Percentiles rank a stretch among this genome's conserved stretches.
phyloP scores from a whole-genome alignment of 2,329 filamentous ascomycete genomes.

The Phialophora tarda region DNA sequence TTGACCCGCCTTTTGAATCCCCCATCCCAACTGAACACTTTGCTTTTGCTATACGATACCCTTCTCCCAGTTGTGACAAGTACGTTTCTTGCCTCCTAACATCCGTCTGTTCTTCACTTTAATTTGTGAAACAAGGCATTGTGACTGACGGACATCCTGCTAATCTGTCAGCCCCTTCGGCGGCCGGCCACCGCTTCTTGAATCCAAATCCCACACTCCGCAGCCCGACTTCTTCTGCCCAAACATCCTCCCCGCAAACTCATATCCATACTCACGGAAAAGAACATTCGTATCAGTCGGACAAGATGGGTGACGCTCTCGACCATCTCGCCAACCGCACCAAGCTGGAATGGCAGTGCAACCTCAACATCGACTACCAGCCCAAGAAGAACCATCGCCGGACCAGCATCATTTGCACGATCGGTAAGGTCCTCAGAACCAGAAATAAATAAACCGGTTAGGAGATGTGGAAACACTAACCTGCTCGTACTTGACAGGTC shows the following conservation, averaged over 20 bases:
- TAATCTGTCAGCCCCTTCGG: conserved; percentile 16
- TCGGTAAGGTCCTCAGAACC: conserved; percentile 63
- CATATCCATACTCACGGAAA: conserved; percentile 1
- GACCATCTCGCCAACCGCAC: conserved; percentile 84
- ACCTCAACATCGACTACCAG: conserved; percentile 86
- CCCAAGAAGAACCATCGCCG: conserved; percentile 90
- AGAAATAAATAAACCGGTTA: not conserved
- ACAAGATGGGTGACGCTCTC: conserved; percentile 71
- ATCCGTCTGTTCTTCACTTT: not conserved
- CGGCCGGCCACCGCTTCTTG: conserved; percentile 23
- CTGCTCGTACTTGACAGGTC: conserved; percentile 57
- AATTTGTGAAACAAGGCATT: conserved; percentile 10
- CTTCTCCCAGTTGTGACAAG: conserved; percentile 5
- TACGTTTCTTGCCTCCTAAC: conserved; percentile 6
- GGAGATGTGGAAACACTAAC: not conserved
- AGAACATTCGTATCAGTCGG: conserved; percentile 3
- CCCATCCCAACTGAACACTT: not conserved
- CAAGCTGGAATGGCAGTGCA: conserved; percentile 71
- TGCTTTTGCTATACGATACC: not conserved
- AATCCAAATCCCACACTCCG: conserved; percentile 19
- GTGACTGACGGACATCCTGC: conserved; percentile 18
- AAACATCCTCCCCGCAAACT: conserved; percentile 5
- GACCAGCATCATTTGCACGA: conserved; percentile 98
- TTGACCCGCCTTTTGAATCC: conserved; percentile 17
- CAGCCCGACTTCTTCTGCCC: conserved; percentile 8